Evolutionary conservation across 768 basidiomycete genomes (phyloP), one percentile per base, ranked within the genome.

Genomic region (Boletus coccyginus): DNA sequence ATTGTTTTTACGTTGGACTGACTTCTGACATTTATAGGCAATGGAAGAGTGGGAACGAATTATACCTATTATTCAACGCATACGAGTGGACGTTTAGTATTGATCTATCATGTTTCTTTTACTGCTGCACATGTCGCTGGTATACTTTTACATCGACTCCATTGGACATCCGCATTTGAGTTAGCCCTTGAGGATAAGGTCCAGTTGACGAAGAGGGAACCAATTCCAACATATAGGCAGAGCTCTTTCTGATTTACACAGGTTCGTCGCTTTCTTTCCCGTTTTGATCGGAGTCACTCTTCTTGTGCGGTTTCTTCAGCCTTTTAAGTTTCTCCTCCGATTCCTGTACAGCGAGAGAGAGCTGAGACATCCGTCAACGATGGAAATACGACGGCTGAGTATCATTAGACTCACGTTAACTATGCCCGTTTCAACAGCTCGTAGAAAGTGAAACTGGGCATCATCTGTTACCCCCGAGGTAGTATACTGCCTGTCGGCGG

Each of bases 41-140:
- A 94, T 96, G 90, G 93, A 98, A 63, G 94, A 98, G 71, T 98
- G 94, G 94, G 94, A 98, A 52, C 80, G 90, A 73, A 89, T 95
- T 68, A 93, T 94, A 80, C 91, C 94, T 63, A 77, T 94, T 63
- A 87, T 96, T 67, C 92, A 95, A 73, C 89, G 92, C 53, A 96
- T 96, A 77, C 87, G 92, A 52, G 94, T 96, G 74, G 93, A 94
- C 73, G 85, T 92, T 69, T 92, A 82, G 76, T 51, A 60, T 46
- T 56, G 60, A 66, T 64, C 49, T 63, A 55, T 54, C 56, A 27
- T 60, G 54, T 62, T 56, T 54, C 47, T 42, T 56, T 52, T 63
- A 49, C 40, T 62, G 47, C 60, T 57, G 53, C 54, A 56, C 52
- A 40, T 32, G 16, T 58, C 45, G 24, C 50, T 47, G 48, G 50